Percentiles rank a stretch among this genome's conserved stretches.
Evolutionary conservation across 305 asterid genomes (phyloP).

Genomic region (Rubia balearica): DNA sequence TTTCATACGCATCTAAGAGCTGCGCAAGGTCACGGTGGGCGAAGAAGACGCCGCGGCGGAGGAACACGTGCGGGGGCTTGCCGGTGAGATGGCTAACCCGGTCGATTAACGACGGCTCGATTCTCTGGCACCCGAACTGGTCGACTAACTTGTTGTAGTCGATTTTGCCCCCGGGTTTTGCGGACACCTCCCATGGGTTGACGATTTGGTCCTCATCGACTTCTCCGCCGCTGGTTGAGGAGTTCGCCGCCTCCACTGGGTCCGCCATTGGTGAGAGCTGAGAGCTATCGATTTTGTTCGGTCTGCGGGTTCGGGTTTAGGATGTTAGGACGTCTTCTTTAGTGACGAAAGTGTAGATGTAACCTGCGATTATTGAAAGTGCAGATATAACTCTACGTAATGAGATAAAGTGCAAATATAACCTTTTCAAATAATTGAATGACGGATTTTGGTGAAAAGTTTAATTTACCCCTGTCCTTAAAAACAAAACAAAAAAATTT

Average conservation of each 20-base stretch:
- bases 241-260: not conserved
- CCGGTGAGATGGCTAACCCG: constrained; percentile 69
- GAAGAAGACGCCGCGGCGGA: constrained; percentile 93
- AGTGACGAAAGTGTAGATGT: too few relatives aligned
- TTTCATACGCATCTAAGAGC: constrained; percentile 67
- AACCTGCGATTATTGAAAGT: too few relatives aligned
- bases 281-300: not conserved
- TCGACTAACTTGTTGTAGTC: constrained; percentile 88
- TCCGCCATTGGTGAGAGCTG: constrained; percentile 3
- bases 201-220: constrained; percentile 49
- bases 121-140: constrained; percentile 82
- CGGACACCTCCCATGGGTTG: constrained; percentile 90
- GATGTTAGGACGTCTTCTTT: too few relatives aligned
- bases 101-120: constrained; percentile 59
- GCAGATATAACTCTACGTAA: too few relatives aligned
- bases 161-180: constrained; percentile 71
- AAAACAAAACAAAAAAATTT: too few relatives aligned
- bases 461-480: too few relatives aligned
- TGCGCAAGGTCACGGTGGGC: constrained; percentile 83
- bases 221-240: constrained; percentile 19
- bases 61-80: constrained; percentile 78
- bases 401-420: too few relatives aligned
- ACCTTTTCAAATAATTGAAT: too few relatives aligned
- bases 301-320: too few relatives aligned
- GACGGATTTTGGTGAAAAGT: too few relatives aligned